Evolutionary conservation across 306 rosid genomes (phyloP).

Genomic region (Castanospermum australe): DNA sequence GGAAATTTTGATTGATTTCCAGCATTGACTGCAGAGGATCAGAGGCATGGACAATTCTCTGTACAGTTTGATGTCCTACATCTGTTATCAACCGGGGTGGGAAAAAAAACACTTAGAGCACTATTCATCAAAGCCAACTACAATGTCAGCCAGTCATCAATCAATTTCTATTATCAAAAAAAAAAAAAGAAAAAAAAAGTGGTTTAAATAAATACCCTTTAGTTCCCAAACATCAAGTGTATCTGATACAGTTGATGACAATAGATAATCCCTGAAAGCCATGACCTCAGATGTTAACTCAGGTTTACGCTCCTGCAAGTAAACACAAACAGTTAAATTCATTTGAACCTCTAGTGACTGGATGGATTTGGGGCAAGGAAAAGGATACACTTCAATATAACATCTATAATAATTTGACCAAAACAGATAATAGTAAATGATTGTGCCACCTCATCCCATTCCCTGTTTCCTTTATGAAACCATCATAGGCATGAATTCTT

Average conservation of each 20-base stretch:
- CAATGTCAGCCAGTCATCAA: conserved; percentile 14
- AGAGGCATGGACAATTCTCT: conserved; percentile 95
- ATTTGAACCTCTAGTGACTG: not conserved
- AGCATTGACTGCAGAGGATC: conserved; percentile 99
- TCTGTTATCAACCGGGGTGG: conserved; percentile 71
- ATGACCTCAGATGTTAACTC: conserved; percentile 84
- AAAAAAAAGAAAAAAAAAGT: not conserved
- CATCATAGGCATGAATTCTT: not conserved
- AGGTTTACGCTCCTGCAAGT: conserved; percentile 83
- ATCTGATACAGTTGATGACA: conserved; percentile 89
- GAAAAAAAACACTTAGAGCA: conserved; percentile 3
- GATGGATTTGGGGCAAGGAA: not conserved
- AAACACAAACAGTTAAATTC: conserved; percentile 19
- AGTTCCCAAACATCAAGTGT: conserved; percentile 98
- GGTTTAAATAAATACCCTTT: conserved; percentile 61
- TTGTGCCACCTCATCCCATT: not conserved
- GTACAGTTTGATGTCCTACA: conserved; percentile 97
- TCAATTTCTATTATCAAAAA: not conserved
- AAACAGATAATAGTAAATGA: not conserved
- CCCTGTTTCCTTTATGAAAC: not conserved
- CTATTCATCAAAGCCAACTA: conserved; percentile 16
- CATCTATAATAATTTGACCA: not conserved
- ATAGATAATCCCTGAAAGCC: conserved; percentile 91
- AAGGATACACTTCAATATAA: not conserved
- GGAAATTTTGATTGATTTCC: conserved; percentile 96